Evolutionary conservation across 768 basidiomycete genomes (phyloP).

Genomic region (Sarcomyxa edulis): DNA sequence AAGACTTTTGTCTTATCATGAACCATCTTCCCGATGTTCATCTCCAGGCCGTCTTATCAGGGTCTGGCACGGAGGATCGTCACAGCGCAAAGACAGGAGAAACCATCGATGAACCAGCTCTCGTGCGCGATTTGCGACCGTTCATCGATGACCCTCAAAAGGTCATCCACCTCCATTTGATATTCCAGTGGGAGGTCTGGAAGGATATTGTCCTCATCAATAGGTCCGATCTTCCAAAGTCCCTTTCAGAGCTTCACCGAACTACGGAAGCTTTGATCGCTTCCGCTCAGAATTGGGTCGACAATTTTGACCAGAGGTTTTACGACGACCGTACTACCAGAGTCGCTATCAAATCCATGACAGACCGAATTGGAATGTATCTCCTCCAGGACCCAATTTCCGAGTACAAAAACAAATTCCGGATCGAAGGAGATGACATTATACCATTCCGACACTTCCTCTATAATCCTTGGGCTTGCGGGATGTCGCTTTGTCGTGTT

Average conservation of each 20-base stretch:
- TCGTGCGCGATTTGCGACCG: slow-evolving; percentile 6
- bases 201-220: slow-evolving; percentile 8
- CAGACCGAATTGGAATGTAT: too few species aligned
- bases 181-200: slow-evolving; percentile 9
- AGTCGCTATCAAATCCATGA: too few species aligned
- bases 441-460: too few species aligned
- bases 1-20: slow-evolving; percentile 6
- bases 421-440: too few species aligned
- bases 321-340: too few species aligned
- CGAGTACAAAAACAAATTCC: too few species aligned
- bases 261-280: too few species aligned
- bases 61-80: background rate
- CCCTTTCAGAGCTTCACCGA: slow-evolving; percentile 6
- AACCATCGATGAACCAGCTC: slow-evolving; percentile 7
- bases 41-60: slow-evolving; percentile 3
- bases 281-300: too few species aligned
- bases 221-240: background rate
- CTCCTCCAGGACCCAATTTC: too few species aligned
- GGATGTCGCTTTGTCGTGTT: too few species aligned
- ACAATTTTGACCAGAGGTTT: too few species aligned
- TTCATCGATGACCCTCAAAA: slow-evolving; percentile 6
- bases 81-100: background rate
- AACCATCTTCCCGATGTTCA: slow-evolving; percentile 7
- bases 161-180: slow-evolving; percentile 5
- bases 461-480: too few species aligned